Evolutionary conservation across 2,329 filamentous ascomycete species (phyloP), one percentile per base, ranked within the genome.

Genomic region (Aspergillus nomiae): DNA sequence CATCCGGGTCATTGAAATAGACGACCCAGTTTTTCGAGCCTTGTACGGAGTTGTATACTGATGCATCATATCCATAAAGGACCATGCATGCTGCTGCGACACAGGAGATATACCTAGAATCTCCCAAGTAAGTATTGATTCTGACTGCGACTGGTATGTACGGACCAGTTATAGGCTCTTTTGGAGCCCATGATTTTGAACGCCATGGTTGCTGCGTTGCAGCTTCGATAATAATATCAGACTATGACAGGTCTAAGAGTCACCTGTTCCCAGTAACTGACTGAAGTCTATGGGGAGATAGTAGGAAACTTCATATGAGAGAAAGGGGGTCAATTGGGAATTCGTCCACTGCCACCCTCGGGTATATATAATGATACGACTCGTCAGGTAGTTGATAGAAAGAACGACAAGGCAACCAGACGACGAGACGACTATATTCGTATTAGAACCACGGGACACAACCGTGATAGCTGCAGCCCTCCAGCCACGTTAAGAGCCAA

Each of bases 61-160:
- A 90, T 1, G 89, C 88, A 82, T 91, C 89, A 73, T 91, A 91
- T 62, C 89, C 89, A 73, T 91, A 91, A 51, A 92, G 82, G 26
- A 91, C 88, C 89, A 91, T 91, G 75, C 88, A 91, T 74, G 88
- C 87, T 71, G 89, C 89, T 61, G 89, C 89, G 67, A 91, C 86
- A 57, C 90, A 81, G 63, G 87, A 89, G 67, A 90, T 87, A 79
- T 89, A 90, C 87, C 87, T 73, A 36, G 24, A 14, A 11, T 21
- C 32, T 26, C 10, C 10, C 51, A 36, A n/a, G 38, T 30, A 30
- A 30, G 19, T 28, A 21, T 32, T 11, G 46, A 41, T 26, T 21
- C 24, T n/a, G 9, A 30, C n/a, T 32, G 11, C 5, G 57, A 7
- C 43, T 26, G 24, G 14, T 24, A 43, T 45, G 9, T n/a, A 63